Percentiles rank a stretch among this genome's conserved stretches.
Evolutionary conservation across 768 basidiomycete genomes (phyloP).

Genomic region (Trametes elegans): DNA sequence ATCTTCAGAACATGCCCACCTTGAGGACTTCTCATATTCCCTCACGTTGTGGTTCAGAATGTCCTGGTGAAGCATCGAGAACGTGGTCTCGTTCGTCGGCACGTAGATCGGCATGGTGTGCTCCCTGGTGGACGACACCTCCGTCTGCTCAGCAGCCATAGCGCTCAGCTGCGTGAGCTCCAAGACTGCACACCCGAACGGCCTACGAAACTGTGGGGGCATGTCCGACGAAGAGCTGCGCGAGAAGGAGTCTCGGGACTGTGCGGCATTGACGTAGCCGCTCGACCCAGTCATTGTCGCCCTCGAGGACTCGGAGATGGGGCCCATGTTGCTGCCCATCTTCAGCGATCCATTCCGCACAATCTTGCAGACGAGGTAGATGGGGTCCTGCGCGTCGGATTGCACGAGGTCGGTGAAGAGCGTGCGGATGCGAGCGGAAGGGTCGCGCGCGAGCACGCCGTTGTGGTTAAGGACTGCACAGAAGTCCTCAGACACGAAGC

Average conservation of each 20-base stretch:
- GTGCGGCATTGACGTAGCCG: background rate
- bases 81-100: slow-evolving; percentile 78
- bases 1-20: slow-evolving; percentile 56
- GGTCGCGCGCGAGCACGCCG: slow-evolving; percentile 81
- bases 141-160: slow-evolving; percentile 61
- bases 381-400: slow-evolving; percentile 80
- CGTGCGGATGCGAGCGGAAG: slow-evolving; percentile 72
- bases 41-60: slow-evolving; percentile 77
- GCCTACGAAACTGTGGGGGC: slow-evolving; percentile 66
- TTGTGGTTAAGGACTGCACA: slow-evolving; percentile 89
- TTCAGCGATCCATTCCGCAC: slow-evolving; percentile 87
- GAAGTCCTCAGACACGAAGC: slow-evolving; percentile 93
- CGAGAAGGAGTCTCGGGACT: slow-evolving; percentile 8
- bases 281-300: slow-evolving; percentile 24
- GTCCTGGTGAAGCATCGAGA: slow-evolving; percentile 94
- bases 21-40: slow-evolving; percentile 80
- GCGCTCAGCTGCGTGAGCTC: slow-evolving; percentile 76
- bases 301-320: slow-evolving; percentile 44
- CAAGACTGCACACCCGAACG: slow-evolving; percentile 94
- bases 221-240: slow-evolving; percentile 32
- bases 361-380: slow-evolving; percentile 89
- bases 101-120: slow-evolving; percentile 86
- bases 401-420: slow-evolving; percentile 88
- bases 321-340: slow-evolving; percentile 55
- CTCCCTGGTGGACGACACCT: slow-evolving; percentile 67